These are phyloP conservation scores for Dentipellis sp. DNA, from an alignment of 768 basidiomycete genomes.

Conservation along the genomic window DNA sequence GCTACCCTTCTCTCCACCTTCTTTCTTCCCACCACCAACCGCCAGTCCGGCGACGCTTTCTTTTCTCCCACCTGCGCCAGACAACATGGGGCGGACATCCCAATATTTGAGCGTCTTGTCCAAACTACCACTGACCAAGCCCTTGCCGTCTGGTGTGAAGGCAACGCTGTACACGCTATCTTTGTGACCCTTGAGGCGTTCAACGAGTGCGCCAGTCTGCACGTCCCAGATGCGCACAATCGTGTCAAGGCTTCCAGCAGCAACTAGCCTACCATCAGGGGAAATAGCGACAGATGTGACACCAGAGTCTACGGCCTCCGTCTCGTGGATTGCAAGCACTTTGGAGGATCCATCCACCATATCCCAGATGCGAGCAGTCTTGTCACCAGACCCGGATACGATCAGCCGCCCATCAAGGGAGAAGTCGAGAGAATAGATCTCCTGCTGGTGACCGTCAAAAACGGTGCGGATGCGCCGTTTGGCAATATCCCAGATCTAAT, in stretches of 20 bases:
- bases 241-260: conserved; percentile 49
- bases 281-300: conserved; percentile 54
- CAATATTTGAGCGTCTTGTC: conserved; percentile 60
- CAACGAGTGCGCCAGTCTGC: conserved; percentile 42
- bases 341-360: conserved; percentile 37
- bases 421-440: conserved; percentile 92
- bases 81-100: conserved; percentile 36
- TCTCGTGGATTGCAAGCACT: conserved; percentile 38
- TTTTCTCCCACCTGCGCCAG: conserved; percentile 25
- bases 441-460: conserved; percentile 85
- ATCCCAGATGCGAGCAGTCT: conserved; percentile 54
- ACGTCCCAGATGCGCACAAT: conserved; percentile 73
- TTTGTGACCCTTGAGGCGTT: conserved; percentile 49
- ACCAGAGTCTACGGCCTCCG: conserved; percentile 46
- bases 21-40: conserved; percentile 21
- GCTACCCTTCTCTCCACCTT: conserved; percentile 40
- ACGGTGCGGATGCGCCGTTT: conserved; percentile 70
- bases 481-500: conserved; percentile 86
- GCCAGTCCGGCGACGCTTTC: conserved; percentile 10
- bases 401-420: conserved; percentile 79
- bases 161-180: conserved; percentile 65
- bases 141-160: conserved; percentile 87
- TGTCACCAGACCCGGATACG: conserved; percentile 83
- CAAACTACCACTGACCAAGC: conserved; percentile 79
- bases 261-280: conserved; percentile 49